Evolutionary conservation across 2,329 filamentous ascomycete species (phyloP).

Genomic region (Bipolaris gigantea): DNA sequence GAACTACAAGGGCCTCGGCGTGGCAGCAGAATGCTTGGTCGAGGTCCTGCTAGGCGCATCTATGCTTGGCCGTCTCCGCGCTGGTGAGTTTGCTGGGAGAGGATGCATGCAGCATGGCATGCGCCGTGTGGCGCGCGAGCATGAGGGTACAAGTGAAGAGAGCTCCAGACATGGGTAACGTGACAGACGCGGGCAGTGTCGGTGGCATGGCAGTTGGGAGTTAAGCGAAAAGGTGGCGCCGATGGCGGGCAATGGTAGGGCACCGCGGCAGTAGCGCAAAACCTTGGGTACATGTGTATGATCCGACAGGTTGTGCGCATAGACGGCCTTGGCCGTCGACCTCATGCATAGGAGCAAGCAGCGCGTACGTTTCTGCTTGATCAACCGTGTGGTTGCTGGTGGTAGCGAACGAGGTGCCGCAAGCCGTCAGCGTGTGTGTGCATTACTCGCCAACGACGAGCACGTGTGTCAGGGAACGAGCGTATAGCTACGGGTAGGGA

Average conservation of each 20-base stretch:
- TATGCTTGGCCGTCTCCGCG: background rate
- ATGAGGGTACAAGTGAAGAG: no score
- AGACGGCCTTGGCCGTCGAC: slow-evolving; percentile 10
- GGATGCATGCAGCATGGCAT: background rate
- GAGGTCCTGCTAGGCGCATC: slow-evolving; percentile 5
- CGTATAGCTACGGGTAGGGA: background rate
- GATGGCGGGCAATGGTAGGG: slow-evolving; percentile 16
- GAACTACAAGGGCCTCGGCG: slow-evolving; percentile 1
- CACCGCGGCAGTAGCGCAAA: slow-evolving; percentile 18
- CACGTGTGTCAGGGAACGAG: background rate
- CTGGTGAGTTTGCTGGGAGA: background rate
- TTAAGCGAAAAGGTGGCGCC: slow-evolving; percentile 15
- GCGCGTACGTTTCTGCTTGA: background rate
- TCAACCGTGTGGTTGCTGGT: background rate
- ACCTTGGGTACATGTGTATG: slow-evolving; percentile 16
- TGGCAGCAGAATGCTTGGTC: background rate
- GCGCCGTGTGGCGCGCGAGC: background rate
- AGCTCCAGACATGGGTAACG: background rate
- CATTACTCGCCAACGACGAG: background rate
- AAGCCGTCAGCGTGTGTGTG: background rate
- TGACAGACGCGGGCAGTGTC: slow-evolving; percentile 6
- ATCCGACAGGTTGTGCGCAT: slow-evolving; percentile 15
- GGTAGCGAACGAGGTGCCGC: background rate
- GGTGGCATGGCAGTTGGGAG: slow-evolving; percentile 4
- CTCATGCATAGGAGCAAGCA: slow-evolving; percentile 8